Percentiles rank a stretch among this genome's conserved stretches.
Evolutionary conservation across 2,329 filamentous ascomycete species (phyloP).

Genomic region (Alternaria ventricosa): DNA sequence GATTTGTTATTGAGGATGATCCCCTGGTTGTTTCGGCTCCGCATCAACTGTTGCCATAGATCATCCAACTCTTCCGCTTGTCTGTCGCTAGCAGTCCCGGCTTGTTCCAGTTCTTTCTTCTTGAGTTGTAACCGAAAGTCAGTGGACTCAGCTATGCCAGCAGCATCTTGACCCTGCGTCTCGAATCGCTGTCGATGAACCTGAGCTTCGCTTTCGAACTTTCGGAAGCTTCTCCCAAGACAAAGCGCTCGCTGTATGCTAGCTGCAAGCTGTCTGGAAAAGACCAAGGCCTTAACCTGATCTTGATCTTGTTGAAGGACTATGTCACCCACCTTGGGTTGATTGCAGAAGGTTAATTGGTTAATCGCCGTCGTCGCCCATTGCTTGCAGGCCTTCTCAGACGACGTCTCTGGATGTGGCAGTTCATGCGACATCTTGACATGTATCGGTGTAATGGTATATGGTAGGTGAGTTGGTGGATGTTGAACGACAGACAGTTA

Average conservation of each 20-base stretch:
- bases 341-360: background rate
- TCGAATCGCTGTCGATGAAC: background rate
- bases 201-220: background rate
- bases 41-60: background rate
- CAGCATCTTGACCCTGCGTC: background rate
- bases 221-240: background rate
- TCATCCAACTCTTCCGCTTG: background rate
- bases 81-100: background rate
- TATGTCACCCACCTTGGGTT: background rate
- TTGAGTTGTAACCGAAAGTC: background rate
- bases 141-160: background rate
- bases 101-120: background rate
- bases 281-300: background rate
- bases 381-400: background rate
- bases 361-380: background rate
- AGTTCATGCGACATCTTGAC: background rate
- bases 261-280: background rate
- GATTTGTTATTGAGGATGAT: background rate
- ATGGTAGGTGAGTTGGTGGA: background rate
- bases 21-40: background rate
- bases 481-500: background rate
- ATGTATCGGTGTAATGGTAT: background rate
- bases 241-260: background rate
- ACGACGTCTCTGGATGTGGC: background rate
- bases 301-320: background rate